Base-by-base conservation (phyloP, 306 rosid genomes). In the Pyrus betulifolia region DNA sequence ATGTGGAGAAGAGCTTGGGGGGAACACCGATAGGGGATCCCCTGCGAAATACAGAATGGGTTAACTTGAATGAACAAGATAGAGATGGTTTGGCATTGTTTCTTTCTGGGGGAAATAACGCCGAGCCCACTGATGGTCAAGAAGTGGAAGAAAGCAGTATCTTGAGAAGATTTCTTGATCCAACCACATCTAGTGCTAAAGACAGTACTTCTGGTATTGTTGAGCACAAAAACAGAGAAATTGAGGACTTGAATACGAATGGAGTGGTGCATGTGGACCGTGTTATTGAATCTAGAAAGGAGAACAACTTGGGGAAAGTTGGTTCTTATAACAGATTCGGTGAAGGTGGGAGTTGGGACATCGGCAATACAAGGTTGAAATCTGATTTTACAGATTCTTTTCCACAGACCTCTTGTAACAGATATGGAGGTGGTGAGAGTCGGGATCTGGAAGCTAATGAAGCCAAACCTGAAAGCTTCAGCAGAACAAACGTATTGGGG, bases 1-100 rank as follows among this genome's bases (percentile, higher is more conserved):
- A 31, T 51, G 81, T 83, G 81, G 84, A 83, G 76, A 71, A 83
- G 59, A 79, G 78, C 55, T 23, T 75, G 74, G 75, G 40, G 66
- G 86, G 78, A 3, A 19, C 78, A 49, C 54, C 73, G 51, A 11
- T 61, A 17, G 76, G 76, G 15, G 76, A 76, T 67, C 78, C 73
- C 25, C 5, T 67, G 84, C 72, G 72, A 72, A 67, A 76, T 45
- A 67, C 59, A 0, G 84, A 76, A 55, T 76, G 82, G 79, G 63
- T 76, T 35, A 67, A 80, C 46, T 72, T 83, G 71, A 72, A 83
- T 62, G 86, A 83, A 72, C 81, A 80, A 60, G 86, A 83, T 69
- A 78, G 81, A 60, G 71, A 83, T 72, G 81, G 84, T 35, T 72
- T 83, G 73, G 82, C 86, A 27, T 67, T 80, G 71, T 83, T 83